Conservation (phyloP, 768 basidiomycete species). For the Podaxis carcinomalis region DNA sequence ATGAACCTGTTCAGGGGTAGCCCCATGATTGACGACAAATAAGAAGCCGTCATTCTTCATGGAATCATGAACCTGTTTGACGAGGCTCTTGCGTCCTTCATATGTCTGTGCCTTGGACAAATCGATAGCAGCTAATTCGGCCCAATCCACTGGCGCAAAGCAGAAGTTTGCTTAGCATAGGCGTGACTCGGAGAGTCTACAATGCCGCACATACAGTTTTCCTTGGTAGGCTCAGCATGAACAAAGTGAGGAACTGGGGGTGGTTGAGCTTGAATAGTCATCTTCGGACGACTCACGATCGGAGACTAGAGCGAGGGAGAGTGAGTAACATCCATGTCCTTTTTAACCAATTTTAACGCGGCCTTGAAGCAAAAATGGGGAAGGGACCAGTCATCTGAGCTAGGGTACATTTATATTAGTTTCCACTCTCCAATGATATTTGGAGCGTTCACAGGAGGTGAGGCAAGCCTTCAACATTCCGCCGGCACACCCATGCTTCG, state of each 20-base stretch:
- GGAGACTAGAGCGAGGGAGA: neutral
- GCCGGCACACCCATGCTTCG: neutral
- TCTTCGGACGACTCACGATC: neutral
- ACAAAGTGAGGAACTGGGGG: slow-evolving; percentile 7
- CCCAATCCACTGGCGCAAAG: slow-evolving; percentile 24
- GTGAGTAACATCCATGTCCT: too few relatives aligned
- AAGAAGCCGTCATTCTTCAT: slow-evolving; percentile 39
- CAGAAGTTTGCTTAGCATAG: neutral
- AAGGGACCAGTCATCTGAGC: slow-evolving; percentile 2
- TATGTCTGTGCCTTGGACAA: slow-evolving; percentile 33
- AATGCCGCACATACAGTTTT: slow-evolving; percentile 1
- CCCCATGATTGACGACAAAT: slow-evolving; percentile 47
- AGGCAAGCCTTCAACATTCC: neutral
- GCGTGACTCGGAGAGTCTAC: neutral
- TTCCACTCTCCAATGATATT: neutral
- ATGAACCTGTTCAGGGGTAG: slow-evolving; percentile 34
- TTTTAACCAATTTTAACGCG: neutral
- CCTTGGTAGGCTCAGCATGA: slow-evolving; percentile 8
- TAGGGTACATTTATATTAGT: neutral
- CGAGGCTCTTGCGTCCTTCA: slow-evolving; percentile 32
- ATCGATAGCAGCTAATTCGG: slow-evolving; percentile 46
- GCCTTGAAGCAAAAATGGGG: neutral
- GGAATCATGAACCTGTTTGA: slow-evolving; percentile 35
- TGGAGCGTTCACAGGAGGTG: neutral
- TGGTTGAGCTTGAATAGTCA: slow-evolving; percentile 1